Percentiles rank a stretch among this genome's conserved stretches.
Conservation (phyloP, 148 eudicot species). For the Nepenthes gracilis region DNA sequence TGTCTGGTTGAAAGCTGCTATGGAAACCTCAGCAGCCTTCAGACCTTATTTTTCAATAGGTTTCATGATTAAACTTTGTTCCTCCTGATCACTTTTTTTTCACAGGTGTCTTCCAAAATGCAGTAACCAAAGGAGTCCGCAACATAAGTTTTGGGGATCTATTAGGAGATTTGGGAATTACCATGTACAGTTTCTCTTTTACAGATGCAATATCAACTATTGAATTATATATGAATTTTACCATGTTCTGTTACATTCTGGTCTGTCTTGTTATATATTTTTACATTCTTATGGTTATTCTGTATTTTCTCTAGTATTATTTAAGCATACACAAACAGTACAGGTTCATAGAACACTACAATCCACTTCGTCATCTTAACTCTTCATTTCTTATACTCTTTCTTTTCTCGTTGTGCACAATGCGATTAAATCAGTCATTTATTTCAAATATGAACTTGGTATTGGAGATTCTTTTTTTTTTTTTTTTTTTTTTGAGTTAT, state of each 20-base stretch:
- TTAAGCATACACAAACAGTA: too few species aligned
- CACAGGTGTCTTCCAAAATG: constrained; percentile 70
- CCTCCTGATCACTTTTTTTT: constrained; percentile 3
- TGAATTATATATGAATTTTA: neutral
- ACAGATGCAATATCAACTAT: neutral
- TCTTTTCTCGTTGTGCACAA: too few species aligned
- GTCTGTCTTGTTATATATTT: neutral
- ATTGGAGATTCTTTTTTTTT: too few species aligned
- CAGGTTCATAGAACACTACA: too few species aligned
- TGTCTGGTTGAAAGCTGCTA: neutral
- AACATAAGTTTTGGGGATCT: constrained; percentile 94
- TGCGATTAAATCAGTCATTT: too few species aligned
- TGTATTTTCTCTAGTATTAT: too few species aligned
- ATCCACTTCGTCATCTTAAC: too few species aligned
- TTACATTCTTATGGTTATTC: too few species aligned
- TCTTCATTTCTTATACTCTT: too few species aligned
- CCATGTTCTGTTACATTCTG: neutral
- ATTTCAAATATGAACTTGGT: too few species aligned
- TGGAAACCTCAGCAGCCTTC: constrained; percentile 1
- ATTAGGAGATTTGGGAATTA: constrained; percentile 64
- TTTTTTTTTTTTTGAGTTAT: too few species aligned
- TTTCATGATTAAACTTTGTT: constrained; percentile 4
- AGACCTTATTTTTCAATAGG: neutral
- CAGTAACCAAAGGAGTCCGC: constrained; percentile 71
- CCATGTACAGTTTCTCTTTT: constrained; percentile 47